Evolutionary conservation across 164 flowering plant genomes (phyloP).

Genomic region (Buxus sempervirens): DNA sequence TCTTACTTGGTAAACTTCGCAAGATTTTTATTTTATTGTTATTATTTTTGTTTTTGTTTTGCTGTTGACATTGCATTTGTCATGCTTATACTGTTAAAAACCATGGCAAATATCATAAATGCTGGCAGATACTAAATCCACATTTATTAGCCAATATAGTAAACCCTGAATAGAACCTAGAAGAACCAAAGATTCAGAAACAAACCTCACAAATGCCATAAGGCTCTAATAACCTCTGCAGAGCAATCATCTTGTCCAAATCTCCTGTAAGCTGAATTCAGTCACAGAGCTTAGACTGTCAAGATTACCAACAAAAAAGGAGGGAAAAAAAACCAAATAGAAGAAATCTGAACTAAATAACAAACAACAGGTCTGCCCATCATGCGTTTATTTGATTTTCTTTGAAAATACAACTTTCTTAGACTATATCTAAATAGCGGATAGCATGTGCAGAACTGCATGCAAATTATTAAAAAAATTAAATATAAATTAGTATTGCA

Average conservation of each 20-base stretch:
- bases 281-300: constrained; percentile 6
- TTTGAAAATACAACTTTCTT: too few relatives aligned
- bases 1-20: too few relatives aligned
- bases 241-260: constrained; percentile 91
- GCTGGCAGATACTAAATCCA: background rate
- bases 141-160: background rate
- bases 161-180: background rate
- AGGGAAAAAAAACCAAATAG: background rate
- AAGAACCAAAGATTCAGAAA: constrained; percentile 1
- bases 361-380: background rate
- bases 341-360: background rate
- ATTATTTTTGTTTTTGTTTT: too few relatives aligned
- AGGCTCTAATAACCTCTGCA: constrained; percentile 90
- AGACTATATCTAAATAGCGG: too few relatives aligned
- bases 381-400: background rate
- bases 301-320: background rate
- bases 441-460: too few relatives aligned
- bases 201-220: constrained; percentile 98
- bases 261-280: constrained; percentile 80
- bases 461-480: too few relatives aligned
- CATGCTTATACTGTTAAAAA: too few relatives aligned
- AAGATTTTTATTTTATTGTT: too few relatives aligned
- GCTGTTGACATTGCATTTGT: too few relatives aligned
- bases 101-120: too few relatives aligned
- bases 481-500: too few relatives aligned